Conservation (phyloP, 2,329 filamentous ascomycete species). For the Aotearoamyces nothofagi region DNA sequence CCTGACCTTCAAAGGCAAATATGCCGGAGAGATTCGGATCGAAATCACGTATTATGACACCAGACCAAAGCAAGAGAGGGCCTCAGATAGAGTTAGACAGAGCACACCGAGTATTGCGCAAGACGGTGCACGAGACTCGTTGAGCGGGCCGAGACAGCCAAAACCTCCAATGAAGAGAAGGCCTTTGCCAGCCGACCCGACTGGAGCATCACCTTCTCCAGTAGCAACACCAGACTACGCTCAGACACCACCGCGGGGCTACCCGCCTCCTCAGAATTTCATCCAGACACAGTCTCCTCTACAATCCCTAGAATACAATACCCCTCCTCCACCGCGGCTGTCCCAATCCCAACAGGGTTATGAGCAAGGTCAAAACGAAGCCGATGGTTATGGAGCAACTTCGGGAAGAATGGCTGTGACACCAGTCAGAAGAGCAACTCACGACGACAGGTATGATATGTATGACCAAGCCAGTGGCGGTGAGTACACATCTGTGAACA, state of each 20-base stretch:
- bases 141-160: constrained; percentile 24
- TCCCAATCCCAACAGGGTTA: constrained; percentile 8
- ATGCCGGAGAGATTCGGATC: constrained; percentile 85
- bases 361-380: constrained; percentile 2
- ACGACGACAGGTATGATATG: constrained; percentile 12
- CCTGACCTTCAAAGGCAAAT: constrained; percentile 80
- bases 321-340: constrained; percentile 9
- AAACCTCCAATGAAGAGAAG: constrained; percentile 62
- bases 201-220: constrained; percentile 26
- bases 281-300: constrained; percentile 36
- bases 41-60: constrained; percentile 95
- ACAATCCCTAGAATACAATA: constrained; percentile 29
- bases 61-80: constrained; percentile 66
- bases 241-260: constrained; percentile 22
- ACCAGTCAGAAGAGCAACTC: constrained; percentile 8
- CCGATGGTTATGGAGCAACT: constrained; percentile 10
- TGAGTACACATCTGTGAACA: constrained; percentile 7
- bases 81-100: constrained; percentile 31
- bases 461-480: constrained; percentile 13
- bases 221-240: constrained; percentile 16
- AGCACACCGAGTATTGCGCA: constrained; percentile 21
- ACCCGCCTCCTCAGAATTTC: constrained; percentile 26
- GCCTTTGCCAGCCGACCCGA: constrained; percentile 68
- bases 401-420: constrained; percentile 4
- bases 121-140: constrained; percentile 16